Evolutionary conservation across 257 asterid species (phyloP).

Genomic region (Forsythia suspensa): DNA sequence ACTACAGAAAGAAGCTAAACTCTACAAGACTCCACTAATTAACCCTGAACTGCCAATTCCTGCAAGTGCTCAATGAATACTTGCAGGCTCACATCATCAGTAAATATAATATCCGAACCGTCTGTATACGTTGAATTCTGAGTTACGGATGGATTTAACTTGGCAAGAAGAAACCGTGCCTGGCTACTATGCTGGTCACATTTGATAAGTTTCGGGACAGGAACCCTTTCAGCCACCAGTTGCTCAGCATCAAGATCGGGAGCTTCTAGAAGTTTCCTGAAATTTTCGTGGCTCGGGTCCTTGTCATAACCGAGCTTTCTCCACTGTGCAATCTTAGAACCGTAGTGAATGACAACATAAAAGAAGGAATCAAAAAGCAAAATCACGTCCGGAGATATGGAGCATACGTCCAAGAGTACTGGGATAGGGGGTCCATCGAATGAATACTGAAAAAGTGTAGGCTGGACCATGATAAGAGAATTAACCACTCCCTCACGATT

Average conservation of each 20-base stretch:
- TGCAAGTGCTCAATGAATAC: conserved; percentile 83
- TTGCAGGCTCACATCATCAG: conserved; percentile 87
- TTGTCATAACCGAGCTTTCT: conserved; percentile 72
- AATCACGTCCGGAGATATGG: conserved; percentile 79
- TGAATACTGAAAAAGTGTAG: conserved; percentile 86
- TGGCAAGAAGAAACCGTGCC: conserved; percentile 91
- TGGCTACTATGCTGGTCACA: conserved; percentile 97
- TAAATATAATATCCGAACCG: conserved; percentile 72
- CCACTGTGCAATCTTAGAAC: conserved; percentile 91
- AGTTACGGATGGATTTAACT: conserved; percentile 86
- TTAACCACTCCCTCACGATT: conserved; percentile 90
- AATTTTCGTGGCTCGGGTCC: conserved; percentile 77
- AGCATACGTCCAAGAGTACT: conserved; percentile 75
- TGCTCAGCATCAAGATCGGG: conserved; percentile 79
- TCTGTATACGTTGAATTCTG: conserved; percentile 54
- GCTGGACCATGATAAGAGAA: conserved; percentile 90
- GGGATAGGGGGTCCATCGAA: conserved; percentile 94
- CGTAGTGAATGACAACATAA: conserved; percentile 78
- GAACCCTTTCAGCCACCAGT: conserved; percentile 69
- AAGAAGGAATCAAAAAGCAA: conserved; percentile 89
- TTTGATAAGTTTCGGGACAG: conserved; percentile 77
- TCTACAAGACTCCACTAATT: conserved; percentile 8
- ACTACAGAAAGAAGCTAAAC: conserved; percentile 13
- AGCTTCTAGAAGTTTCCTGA: conserved; percentile 82
- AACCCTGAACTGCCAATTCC: conserved; percentile 89